Conservation (phyloP, 805 yeast species). For the Candida koratica region DNA sequence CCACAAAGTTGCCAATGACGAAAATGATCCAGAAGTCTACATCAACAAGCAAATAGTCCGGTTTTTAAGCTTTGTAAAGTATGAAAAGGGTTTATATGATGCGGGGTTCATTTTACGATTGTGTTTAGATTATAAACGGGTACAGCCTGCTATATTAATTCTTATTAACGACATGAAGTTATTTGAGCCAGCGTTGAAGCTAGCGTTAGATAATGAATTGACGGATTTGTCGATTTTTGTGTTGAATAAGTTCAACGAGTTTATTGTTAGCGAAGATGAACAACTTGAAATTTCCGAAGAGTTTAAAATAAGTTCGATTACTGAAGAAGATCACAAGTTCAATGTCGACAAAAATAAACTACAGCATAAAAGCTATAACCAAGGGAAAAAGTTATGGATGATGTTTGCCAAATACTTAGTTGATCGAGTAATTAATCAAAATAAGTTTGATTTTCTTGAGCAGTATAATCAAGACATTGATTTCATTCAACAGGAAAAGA, state of each 20-base stretch:
- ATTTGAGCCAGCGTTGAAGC: constrained; percentile 73
- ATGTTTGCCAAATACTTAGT: constrained; percentile 54
- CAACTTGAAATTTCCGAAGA: constrained; percentile 7
- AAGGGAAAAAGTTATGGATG: constrained; percentile 72
- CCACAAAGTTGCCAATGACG: constrained; percentile 1
- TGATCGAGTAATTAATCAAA: constrained; percentile 25
- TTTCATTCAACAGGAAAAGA: constrained; percentile 5
- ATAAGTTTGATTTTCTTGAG: constrained; percentile 16
- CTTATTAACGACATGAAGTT: constrained; percentile 59
- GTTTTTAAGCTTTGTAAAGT: constrained; percentile 24
- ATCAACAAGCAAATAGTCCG: constrained; percentile 28
- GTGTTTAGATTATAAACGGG: constrained; percentile 56
- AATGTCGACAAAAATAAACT: constrained; percentile 27
- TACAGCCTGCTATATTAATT: constrained; percentile 68
- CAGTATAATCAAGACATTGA: constrained; percentile 10
- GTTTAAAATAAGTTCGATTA: constrained; percentile 2
- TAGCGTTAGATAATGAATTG: constrained; percentile 63
- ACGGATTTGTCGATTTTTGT: constrained; percentile 49
- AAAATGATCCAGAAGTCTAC: constrained; percentile 9
- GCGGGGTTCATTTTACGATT: constrained; percentile 71
- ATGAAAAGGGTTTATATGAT: constrained; percentile 46
- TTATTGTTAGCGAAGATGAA: constrained; percentile 12
- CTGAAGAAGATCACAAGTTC: constrained; percentile 24
- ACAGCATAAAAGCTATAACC: constrained; percentile 31
- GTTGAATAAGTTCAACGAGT: constrained; percentile 30